Percentiles rank a stretch among this genome's conserved stretches.
Conservation (phyloP, 2,329 filamentous ascomycete genomes). For the Lasiodiplodia gonubiensis region DNA sequence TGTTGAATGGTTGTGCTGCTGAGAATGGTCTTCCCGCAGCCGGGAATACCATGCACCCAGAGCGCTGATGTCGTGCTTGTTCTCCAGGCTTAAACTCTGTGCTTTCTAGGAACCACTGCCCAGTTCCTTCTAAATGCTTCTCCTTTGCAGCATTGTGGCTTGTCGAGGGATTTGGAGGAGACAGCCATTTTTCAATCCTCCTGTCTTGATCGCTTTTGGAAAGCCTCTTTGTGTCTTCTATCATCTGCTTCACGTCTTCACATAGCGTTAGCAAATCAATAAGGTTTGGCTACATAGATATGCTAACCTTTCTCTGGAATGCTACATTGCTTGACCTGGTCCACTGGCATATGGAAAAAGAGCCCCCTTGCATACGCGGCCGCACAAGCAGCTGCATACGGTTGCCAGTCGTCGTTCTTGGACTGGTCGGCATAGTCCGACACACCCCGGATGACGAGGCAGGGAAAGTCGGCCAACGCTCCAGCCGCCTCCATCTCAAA, state of each 20-base stretch:
- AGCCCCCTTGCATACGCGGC: slow-evolving; percentile 35
- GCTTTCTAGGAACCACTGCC: not conserved
- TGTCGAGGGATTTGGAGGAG: not conserved
- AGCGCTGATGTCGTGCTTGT: accelerated
- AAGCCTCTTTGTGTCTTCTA: not conserved
- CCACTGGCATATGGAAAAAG: slow-evolving; percentile 26
- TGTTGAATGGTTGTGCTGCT: not conserved
- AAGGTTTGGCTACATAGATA: not conserved
- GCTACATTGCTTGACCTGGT: not conserved
- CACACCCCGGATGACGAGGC: slow-evolving; percentile 37
- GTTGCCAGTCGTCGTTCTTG: slow-evolving; percentile 37
- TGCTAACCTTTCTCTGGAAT: not conserved
- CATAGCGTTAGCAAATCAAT: no score
- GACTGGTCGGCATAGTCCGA: slow-evolving; percentile 38
- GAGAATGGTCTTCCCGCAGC: slow-evolving; percentile 5
- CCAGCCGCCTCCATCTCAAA: slow-evolving; percentile 32
- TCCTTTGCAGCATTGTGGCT: not conserved
- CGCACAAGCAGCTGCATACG: slow-evolving; percentile 32
- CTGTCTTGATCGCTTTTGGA: no score
- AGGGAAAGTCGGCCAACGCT: slow-evolving; percentile 35
- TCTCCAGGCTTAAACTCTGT: not conserved
- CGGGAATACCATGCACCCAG: not conserved
- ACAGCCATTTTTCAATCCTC: not conserved
- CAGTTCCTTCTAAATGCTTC: not conserved
- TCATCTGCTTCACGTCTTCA: not conserved